phyloP scores from a whole-genome alignment of 768 basidiomycete species.

The Trametes elegans region DNA sequence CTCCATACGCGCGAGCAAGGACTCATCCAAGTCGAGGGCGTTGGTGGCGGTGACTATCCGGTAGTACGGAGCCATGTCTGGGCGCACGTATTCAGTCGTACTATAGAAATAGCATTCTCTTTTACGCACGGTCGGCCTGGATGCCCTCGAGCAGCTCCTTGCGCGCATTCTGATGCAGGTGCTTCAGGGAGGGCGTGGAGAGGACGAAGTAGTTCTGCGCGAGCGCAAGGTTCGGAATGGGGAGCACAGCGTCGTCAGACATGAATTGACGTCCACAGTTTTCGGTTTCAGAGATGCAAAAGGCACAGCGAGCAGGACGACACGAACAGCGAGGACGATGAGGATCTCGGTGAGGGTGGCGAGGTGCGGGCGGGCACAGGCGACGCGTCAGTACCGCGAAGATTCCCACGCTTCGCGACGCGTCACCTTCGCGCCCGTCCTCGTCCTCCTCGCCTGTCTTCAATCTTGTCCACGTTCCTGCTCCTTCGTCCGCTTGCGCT shows the following conservation, averaged over 20 bases:
- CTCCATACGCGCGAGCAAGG: conserved; percentile 57
- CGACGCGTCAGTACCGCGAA: conserved; percentile 36
- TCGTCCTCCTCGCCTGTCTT: conserved; percentile 3
- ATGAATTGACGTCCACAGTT: conserved; percentile 39
- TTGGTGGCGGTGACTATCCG: conserved; percentile 50
- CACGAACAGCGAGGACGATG: background rate
- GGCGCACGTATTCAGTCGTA: background rate
- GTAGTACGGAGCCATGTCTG: conserved; percentile 92
- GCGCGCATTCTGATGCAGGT: conserved; percentile 67
- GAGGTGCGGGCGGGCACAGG: conserved; percentile 9
- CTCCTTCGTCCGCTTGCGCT: background rate
- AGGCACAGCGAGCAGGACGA: background rate
- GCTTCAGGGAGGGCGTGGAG: conserved; percentile 53
- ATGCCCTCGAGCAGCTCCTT: conserved; percentile 69
- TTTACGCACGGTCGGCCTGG: conserved; percentile 68
- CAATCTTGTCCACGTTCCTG: background rate
- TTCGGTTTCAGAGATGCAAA: no score
- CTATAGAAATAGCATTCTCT: background rate
- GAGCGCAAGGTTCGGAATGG: conserved; percentile 82
- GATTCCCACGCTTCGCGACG: conserved; percentile 33
- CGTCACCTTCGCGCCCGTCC: conserved; percentile 27
- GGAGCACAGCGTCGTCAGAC: conserved; percentile 83
- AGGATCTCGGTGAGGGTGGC: background rate
- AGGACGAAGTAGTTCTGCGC: conserved; percentile 80
- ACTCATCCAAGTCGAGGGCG: conserved; percentile 48